phyloP scores from a whole-genome alignment of 73 alveolate genomes.

The Tetrahymena thermophila region DNA sequence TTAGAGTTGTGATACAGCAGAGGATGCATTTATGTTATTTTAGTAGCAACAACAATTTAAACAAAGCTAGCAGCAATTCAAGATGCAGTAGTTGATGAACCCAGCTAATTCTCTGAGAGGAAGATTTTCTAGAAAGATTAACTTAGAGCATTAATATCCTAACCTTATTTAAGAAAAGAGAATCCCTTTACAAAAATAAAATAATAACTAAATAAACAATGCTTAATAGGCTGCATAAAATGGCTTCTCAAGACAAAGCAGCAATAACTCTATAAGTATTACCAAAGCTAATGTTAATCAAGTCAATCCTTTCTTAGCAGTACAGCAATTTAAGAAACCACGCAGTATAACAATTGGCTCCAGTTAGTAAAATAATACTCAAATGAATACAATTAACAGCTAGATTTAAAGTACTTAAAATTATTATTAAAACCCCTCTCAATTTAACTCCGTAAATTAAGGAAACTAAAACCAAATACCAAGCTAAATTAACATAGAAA shows the following conservation, averaged over 20 bases:
- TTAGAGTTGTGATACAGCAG: not conserved
- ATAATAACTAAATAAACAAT: not conserved
- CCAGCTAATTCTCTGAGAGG: not conserved
- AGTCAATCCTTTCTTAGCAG: not conserved
- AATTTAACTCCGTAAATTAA: not conserved
- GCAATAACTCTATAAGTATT: not conserved
- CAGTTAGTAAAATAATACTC: not conserved
- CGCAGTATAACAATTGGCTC: not conserved
- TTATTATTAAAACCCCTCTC: not conserved
- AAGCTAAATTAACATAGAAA: not conserved
- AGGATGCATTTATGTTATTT: not conserved
- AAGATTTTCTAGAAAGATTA: not conserved
- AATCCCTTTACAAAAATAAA: not conserved
- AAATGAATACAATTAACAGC: not conserved
- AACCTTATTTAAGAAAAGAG: not conserved
- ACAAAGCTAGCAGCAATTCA: not conserved
- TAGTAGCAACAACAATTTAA: not conserved
- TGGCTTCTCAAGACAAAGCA: not conserved
- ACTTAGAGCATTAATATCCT: not conserved
- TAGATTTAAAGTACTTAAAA: not conserved
- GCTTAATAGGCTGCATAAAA: not conserved
- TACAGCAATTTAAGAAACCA: not conserved
- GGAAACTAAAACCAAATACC: not conserved
- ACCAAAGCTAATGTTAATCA: not conserved
- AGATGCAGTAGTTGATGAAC: not conserved